phyloP scores from a whole-genome alignment of 257 asterid genomes.

The Apocynum venetum region DNA sequence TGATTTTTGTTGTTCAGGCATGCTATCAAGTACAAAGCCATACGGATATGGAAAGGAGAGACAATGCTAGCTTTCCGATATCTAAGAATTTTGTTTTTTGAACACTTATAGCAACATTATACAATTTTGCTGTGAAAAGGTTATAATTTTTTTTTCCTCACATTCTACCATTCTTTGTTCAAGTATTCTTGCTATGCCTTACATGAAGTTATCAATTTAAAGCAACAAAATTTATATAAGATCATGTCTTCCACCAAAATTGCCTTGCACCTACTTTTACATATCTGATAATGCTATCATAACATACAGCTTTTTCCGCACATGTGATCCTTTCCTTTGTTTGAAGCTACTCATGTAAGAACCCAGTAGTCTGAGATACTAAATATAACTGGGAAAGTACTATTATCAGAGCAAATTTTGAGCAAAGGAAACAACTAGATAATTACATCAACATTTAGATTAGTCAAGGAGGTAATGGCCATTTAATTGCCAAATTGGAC shows the following conservation, averaged over 20 bases:
- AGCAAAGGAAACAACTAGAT: neutral
- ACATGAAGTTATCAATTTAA: neutral
- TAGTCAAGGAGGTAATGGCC: neutral
- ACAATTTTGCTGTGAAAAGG: neutral
- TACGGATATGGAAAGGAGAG: too few relatives aligned
- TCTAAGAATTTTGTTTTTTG: too few relatives aligned
- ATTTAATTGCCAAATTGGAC: neutral
- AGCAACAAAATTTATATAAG: neutral
- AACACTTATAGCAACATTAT: neutral
- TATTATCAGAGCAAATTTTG: too few relatives aligned
- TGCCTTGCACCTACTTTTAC: neutral
- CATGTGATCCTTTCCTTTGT: neutral
- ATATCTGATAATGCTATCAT: neutral
- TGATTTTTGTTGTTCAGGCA: neutral
- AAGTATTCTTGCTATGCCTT: neutral
- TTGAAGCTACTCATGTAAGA: neutral
- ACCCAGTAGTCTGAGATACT: neutral
- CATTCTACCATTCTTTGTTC: neutral
- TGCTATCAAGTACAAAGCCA: neutral
- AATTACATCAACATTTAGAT: neutral
- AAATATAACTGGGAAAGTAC: neutral
- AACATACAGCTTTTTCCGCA: neutral
- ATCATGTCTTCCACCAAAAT: neutral
- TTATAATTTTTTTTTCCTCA: neutral
- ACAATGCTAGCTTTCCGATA: neutral